These are phyloP conservation scores for Cercophora newfieldiana DNA, from an alignment of 495 filamentous ascomycete species.

Conservation along the genomic window DNA sequence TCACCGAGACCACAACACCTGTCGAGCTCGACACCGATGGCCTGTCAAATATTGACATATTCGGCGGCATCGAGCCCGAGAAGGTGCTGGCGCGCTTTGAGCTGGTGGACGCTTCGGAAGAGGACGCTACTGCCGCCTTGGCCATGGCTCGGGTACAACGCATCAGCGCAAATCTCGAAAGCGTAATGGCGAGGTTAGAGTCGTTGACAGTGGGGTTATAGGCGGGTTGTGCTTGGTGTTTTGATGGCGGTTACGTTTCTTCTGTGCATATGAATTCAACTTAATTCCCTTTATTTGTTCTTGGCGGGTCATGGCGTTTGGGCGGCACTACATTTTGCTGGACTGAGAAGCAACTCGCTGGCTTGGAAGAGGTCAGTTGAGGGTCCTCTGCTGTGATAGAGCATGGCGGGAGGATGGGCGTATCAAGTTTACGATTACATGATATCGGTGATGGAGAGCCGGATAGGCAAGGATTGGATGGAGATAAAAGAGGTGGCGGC, in stretches of 20 bases:
- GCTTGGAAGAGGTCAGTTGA: background rate
- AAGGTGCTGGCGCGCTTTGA: conserved; percentile 61
- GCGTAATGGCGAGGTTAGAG: conserved; percentile 41
- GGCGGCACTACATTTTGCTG: background rate
- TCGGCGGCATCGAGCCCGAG: conserved; percentile 56
- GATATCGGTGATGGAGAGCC: background rate
- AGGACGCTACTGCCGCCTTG: conserved; percentile 40
- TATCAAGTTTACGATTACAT: background rate
- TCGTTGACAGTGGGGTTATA: conserved; percentile 39
- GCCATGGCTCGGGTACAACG: conserved; percentile 44
- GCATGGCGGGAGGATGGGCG: background rate
- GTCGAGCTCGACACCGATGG: conserved; percentile 37
- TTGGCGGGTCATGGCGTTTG: background rate
- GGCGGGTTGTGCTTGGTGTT: background rate
- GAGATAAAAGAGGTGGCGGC: background rate
- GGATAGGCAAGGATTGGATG: background rate
- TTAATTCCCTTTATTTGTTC: background rate
- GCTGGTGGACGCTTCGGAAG: conserved; percentile 53
- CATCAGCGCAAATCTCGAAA: conserved; percentile 42
- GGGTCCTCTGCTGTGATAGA: background rate
- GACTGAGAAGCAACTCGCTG: background rate
- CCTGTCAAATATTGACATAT: conserved; percentile 43
- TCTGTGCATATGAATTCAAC: conserved; percentile 12
- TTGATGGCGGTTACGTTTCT: conserved; percentile 1
- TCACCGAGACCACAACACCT: conserved; percentile 22